Base-by-base conservation (phyloP, 2,329 filamentous ascomycete species). In the Ceratocystis variospora region DNA sequence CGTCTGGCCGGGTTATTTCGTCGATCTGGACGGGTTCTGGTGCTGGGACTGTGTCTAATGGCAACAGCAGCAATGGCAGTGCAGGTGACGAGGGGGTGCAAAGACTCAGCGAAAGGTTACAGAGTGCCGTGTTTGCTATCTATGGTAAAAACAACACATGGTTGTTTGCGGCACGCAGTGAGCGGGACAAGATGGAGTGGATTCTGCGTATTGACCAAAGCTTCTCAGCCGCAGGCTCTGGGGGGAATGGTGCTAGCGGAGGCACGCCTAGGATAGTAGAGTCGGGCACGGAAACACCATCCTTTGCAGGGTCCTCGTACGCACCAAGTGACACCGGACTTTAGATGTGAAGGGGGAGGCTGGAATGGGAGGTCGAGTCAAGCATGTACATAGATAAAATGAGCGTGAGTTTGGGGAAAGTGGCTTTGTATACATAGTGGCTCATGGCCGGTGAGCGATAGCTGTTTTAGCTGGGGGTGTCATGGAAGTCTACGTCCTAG, bases 61-160 rank as follows among this genome's bases (percentile, higher is more conserved):
- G 45, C n/a, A 31, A 31, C 8, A 65, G 64, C 12, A 61, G 67
- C 44, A 65, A 64, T 5, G 68, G 68, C 37, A 69, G 71, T 8
- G 65, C 71, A 19, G 67, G 62, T 62, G 74, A 48, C 73, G 74
- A 69, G 41, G 80, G 81, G 5, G 75, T 85, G 5, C 78, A 79
- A 67, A 78, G 80, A 31, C 76, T 85, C 31, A 83, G 79, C 72
- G 81, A 83, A 72, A 75, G 84, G 75, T 77, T 81, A 75, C 82
- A 84, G 71, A 81, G 85, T 3, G 87, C 88, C 70, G 89, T 97
- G 50, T 99, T 96, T 80, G 94, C 94, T 12, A 84, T 99, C 63
- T 99, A 97, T 73, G 93, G 90, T 53, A 89, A 88, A 68, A 88
- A 94, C 74, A 96, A 96, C 75, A 96, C 92, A 41, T 99, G 92